These are phyloP conservation scores for Akanthomyces lecanii DNA, from an alignment of 2,329 filamentous ascomycete species.

Conservation along the genomic window DNA sequence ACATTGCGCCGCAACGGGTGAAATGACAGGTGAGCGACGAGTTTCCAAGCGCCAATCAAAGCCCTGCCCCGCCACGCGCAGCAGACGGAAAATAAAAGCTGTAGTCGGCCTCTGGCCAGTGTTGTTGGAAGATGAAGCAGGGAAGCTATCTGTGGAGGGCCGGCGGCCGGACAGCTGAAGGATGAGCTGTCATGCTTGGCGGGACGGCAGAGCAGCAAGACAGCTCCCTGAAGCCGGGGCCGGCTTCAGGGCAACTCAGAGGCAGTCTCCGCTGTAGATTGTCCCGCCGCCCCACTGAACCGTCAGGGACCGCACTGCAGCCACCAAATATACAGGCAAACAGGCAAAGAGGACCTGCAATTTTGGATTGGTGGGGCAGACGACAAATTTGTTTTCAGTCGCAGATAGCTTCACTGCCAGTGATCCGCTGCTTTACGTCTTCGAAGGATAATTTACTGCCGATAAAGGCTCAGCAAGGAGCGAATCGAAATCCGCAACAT, in stretches of 20 bases:
- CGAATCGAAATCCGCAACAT: conserved; percentile 32
- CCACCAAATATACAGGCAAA: not conserved
- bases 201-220: not conserved
- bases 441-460: not conserved
- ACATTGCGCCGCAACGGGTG: conserved; percentile 2
- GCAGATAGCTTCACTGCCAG: not conserved
- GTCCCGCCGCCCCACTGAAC: not conserved
- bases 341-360: not conserved
- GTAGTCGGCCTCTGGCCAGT: not conserved
- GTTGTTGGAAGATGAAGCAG: not conserved
- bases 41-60: not conserved
- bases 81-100: not conserved
- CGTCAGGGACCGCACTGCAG: not conserved
- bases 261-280: not conserved
- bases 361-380: conserved; percentile 12
- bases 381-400: not conserved
- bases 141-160: not conserved
- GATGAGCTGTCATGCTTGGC: not conserved
- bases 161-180: not conserved
- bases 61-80: not conserved
- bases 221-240: not conserved
- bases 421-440: not conserved
- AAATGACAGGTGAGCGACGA: not conserved
- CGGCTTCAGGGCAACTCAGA: not conserved
- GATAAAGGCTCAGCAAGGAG: not conserved